Evolutionary conservation across 495 filamentous ascomycete genomes (phyloP).

Genomic region (Xylaria flabelliformis): DNA sequence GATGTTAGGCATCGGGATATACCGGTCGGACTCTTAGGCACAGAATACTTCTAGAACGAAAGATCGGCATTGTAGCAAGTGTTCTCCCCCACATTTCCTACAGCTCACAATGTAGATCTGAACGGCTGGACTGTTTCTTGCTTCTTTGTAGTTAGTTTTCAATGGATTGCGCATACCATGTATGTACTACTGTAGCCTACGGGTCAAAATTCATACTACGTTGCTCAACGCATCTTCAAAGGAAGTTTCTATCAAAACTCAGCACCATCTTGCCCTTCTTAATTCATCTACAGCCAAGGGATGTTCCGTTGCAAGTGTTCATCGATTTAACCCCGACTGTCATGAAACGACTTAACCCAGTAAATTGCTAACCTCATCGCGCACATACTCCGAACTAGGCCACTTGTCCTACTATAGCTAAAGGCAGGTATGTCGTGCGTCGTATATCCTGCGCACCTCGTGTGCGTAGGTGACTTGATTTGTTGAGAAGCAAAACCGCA

Average conservation of each 20-base stretch:
- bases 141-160: background rate
- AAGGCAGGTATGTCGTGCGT: background rate
- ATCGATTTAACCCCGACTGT: background rate
- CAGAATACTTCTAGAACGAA: constrained; percentile 9
- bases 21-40: background rate
- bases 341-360: background rate
- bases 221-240: background rate
- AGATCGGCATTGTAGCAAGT: background rate
- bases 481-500: background rate
- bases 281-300: background rate
- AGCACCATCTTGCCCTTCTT: background rate
- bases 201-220: background rate
- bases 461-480: background rate
- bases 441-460: background rate
- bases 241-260: background rate
- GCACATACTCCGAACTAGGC: background rate
- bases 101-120: background rate
- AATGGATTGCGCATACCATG: background rate
- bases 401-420: background rate
- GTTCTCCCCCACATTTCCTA: background rate
- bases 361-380: background rate
- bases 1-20: background rate
- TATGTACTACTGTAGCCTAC: background rate
- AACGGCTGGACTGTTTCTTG: background rate
- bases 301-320: background rate